Percentiles rank a stretch among this genome's conserved stretches.
These are phyloP conservation scores for Halenospora varia DNA, from an alignment of 495 filamentous ascomycete genomes.

Conservation along the genomic window DNA sequence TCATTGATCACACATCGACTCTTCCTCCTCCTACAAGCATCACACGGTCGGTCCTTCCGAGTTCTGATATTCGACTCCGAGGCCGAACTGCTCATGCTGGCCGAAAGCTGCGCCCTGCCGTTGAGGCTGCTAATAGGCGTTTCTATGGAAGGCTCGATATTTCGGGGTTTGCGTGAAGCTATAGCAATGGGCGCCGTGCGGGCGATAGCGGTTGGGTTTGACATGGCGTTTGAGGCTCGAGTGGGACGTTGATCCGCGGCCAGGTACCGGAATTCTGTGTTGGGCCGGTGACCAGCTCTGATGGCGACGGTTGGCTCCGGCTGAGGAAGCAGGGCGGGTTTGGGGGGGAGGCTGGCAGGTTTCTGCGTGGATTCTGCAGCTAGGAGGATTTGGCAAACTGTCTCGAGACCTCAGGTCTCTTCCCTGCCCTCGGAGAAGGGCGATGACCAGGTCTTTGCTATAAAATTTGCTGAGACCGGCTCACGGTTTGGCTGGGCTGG, in stretches of 20 bases:
- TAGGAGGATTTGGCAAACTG: conserved; percentile 13
- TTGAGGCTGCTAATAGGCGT: conserved; percentile 28
- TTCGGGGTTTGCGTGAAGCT: conserved; percentile 44
- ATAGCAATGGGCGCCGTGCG: conserved; percentile 56
- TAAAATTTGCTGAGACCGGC: not conserved
- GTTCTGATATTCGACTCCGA: conserved; percentile 44
- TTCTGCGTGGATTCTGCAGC: conserved; percentile 7
- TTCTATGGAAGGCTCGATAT: conserved; percentile 13
- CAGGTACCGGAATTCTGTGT: conserved; percentile 25
- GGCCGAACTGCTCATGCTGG: conserved; percentile 42
- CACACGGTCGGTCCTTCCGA: conserved; percentile 41
- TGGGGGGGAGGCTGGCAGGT: not conserved
- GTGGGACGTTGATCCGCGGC: conserved; percentile 13
- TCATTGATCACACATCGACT: conserved; percentile 87
- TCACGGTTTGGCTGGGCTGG: not conserved
- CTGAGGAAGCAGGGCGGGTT: not conserved
- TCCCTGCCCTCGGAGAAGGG: conserved; percentile 24
- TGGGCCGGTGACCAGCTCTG: conserved; percentile 19
- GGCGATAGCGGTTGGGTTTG: conserved; percentile 41
- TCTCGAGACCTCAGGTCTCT: conserved; percentile 9
- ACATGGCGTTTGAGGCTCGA: conserved; percentile 38
- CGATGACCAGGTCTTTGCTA: conserved; percentile 10
- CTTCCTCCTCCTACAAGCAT: conserved; percentile 74
- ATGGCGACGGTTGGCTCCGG: conserved; percentile 18
- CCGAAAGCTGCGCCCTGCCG: conserved; percentile 34